Evolutionary conservation across 2,329 filamentous ascomycete species (phyloP).

Genomic region (Gremmenia infestans): DNA sequence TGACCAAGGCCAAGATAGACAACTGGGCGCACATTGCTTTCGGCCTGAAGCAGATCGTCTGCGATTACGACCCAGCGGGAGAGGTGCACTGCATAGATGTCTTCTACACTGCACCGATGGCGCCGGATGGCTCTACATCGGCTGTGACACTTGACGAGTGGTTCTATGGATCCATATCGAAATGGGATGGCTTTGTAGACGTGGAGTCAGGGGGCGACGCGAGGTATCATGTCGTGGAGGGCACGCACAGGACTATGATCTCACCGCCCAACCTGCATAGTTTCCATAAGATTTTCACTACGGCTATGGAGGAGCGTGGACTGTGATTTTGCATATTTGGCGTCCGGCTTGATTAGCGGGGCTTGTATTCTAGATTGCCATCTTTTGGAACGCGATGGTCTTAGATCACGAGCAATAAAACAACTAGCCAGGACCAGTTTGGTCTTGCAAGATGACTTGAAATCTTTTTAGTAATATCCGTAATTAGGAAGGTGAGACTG

Average conservation of each 20-base stretch:
- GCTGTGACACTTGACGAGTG: slow-evolving; percentile 26
- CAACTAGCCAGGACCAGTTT: too few species aligned
- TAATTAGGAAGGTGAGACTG: too few species aligned
- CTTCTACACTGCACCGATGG: slow-evolving; percentile 35
- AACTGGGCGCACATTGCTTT: slow-evolving; percentile 36
- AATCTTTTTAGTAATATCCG: too few species aligned
- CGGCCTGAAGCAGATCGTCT: slow-evolving; percentile 34
- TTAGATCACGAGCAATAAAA: too few species aligned
- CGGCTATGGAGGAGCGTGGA: slow-evolving; percentile 19
- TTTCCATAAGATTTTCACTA: slow-evolving; percentile 30
- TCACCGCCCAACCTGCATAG: slow-evolving; percentile 31
- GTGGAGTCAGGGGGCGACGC: slow-evolving; percentile 1
- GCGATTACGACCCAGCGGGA: slow-evolving; percentile 40
- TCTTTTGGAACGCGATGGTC: too few species aligned
- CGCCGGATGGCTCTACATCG: neutral
- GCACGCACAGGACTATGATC: slow-evolving; percentile 39
- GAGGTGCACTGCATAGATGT: slow-evolving; percentile 36
- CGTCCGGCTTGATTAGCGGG: too few species aligned
- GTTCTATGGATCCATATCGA: slow-evolving; percentile 27
- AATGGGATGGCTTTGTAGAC: slow-evolving; percentile 34
- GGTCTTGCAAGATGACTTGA: too few species aligned
- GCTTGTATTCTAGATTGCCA: too few species aligned
- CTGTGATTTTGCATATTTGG: neutral
- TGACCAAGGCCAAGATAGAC: slow-evolving; percentile 26
- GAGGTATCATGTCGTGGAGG: slow-evolving; percentile 33